These are phyloP conservation scores for Crithidia sp. DNA, from an alignment of 208 protist genomes.

Conservation along the genomic window DNA sequence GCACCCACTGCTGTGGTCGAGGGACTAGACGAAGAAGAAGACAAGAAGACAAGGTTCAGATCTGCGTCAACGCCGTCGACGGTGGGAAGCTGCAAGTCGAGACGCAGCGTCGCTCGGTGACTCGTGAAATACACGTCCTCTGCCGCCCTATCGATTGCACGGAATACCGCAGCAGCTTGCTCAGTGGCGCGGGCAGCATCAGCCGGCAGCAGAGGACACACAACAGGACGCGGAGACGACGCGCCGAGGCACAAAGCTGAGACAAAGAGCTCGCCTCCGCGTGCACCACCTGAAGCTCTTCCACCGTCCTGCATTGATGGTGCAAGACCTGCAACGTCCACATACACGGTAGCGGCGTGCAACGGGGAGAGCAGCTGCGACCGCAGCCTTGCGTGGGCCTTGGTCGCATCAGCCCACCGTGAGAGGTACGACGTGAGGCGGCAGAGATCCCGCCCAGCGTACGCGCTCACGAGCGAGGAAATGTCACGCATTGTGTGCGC, in stretches of 20 bases:
- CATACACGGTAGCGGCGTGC: conserved; percentile 24
- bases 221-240: neutral
- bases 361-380: conserved; percentile 14
- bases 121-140: neutral
- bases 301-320: neutral
- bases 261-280: neutral
- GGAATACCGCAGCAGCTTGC: neutral
- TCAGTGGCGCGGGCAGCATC: conserved; percentile 4
- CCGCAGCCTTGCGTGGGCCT: conserved; percentile 29
- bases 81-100: conserved; percentile 11
- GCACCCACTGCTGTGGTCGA: neutral
- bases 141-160: neutral
- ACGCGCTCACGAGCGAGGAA: conserved; percentile 18
- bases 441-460: conserved; percentile 9
- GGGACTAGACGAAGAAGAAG: neutral
- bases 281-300: neutral
- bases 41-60: conserved; percentile 8
- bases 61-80: neutral
- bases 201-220: neutral
- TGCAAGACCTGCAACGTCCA: conserved; percentile 23
- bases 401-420: conserved; percentile 10
- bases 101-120: neutral
- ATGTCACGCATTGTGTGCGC: conserved; percentile 5
- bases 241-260: conserved; percentile 1
- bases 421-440: conserved; percentile 12